These are phyloP conservation scores for Wickerhamiella sergipiensis DNA, from an alignment of 805 yeast genomes.

Conservation along the genomic window DNA sequence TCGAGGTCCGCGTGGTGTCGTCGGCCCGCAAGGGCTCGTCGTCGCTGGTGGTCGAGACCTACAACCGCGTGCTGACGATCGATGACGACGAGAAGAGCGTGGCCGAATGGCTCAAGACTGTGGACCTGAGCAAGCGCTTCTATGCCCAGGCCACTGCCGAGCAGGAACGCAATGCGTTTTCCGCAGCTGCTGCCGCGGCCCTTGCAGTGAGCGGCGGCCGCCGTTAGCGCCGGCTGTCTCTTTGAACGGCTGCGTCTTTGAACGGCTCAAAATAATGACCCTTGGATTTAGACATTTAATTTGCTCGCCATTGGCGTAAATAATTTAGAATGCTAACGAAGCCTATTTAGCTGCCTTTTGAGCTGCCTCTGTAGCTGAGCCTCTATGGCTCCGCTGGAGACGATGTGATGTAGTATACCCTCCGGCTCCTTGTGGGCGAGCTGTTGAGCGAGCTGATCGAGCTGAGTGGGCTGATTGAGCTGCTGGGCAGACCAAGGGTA, in stretches of 20 bases:
- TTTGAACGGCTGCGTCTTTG: too few relatives aligned
- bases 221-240: neutral
- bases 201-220: constrained; percentile 18
- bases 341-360: neutral
- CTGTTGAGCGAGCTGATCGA: neutral
- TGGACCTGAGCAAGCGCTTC: constrained; percentile 20
- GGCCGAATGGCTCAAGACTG: constrained; percentile 23
- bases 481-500: too few relatives aligned
- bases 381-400: neutral
- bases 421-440: neutral
- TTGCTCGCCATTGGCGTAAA: neutral
- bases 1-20: constrained; percentile 22
- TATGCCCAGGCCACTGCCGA: constrained; percentile 19
- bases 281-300: neutral
- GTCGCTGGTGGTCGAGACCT: constrained; percentile 23
- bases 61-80: constrained; percentile 22
- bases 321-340: neutral
- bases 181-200: constrained; percentile 26
- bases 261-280: neutral
- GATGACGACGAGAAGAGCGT: constrained; percentile 22
- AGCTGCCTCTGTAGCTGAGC: too few relatives aligned
- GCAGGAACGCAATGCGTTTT: constrained; percentile 21
- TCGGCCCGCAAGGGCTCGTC: constrained; percentile 17
- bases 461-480: too few relatives aligned
- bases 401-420: neutral